Base-by-base conservation (phyloP, 805 yeast genomes). In the Wickerhamiella cacticola region DNA sequence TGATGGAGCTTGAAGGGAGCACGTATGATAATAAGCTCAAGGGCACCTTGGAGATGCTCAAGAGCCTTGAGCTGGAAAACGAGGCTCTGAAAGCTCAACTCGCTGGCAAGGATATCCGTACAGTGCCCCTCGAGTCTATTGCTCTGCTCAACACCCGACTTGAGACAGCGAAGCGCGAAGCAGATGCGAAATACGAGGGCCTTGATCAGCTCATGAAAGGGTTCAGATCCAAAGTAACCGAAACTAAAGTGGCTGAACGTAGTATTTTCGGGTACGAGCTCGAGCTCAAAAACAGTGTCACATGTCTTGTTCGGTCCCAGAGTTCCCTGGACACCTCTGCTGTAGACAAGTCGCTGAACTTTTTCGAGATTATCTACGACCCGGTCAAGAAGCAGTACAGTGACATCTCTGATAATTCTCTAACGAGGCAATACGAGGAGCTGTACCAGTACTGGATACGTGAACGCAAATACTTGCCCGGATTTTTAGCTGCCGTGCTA, bases 401-500 rank as follows among this genome's bases (percentile, higher is more conserved):
- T 5, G 42, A 34, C 3, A 18, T 46, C 25, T 46, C 49, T 7
- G 31, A 16, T 16, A 41, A 44, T 4, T 23, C 33, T 3, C 16
- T 36, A 3, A 38, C 31, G 23, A 25, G 41, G 28, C 31, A 38
- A 13, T 40, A 33, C 35, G 15, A 46, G 9, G 34, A 40, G 26
- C 41, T 40, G 16, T 47, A 41, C 22, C 36, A 47, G 23, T 24
- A 24, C 21, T 47, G 50, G 50, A 15, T 47, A 9, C 13, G 25
- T 18, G 21, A 41, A n/a, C 38, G 42, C 8, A 25, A 36, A 5
- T 25, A 25, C 13, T 4, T 41, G 4, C 39, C 46, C 5, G 50
- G 36, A 24, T 47, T 47, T 26, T 26, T 47, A 18, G 50, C 50
- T 6, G 15, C 50, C 4, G 43, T 47, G 5, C 15, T 35, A 21